Base-by-base conservation (phyloP, 345 rosid genomes). In the Salix arbutifolia region DNA sequence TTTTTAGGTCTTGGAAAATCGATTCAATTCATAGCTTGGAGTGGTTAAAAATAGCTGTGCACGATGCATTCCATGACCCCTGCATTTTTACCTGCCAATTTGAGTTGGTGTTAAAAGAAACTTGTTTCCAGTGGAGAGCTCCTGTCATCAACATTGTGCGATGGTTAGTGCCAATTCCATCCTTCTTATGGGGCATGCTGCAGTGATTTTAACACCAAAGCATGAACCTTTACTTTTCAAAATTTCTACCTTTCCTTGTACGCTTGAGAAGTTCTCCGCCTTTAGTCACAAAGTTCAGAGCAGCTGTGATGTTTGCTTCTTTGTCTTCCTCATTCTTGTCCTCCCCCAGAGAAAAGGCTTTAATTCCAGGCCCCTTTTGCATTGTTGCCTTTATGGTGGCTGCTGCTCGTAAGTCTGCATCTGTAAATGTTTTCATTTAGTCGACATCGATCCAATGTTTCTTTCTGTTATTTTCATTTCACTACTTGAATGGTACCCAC, bases 181-280 rank as follows among this genome's bases (percentile, higher is more conserved):
- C 37, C 71, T 28, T 17, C 65, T 44, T 65, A n/a, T 72, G 17
- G 33, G 17, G 35, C 30, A 8, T 75, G 56, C 37, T 16, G 18
- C 1, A 8, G 42, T 37, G 31, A 21, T 21, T 64, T 37, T 25
- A 26, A 17, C 21, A 1, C 40, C 10, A 26, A 19, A 53, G 19
- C 16, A 35, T 56, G 21, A 25, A 67, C 70, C 19, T 21, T 40
- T 21, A 46, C 25, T 53, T 25, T 56, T 30, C 31, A 30, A 79
- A 25, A n/a, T 72, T n/a, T 44, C 3, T 81, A 94, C 98, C 98
- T 92, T 94, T 91, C 80, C 98, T 90, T 52, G 98, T 94, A 38
- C 92, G 92, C 86, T 94, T 94, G 65, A 94, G 90, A 67, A 94
- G 94, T 76, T 92, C 97, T 67, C 90, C 98, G n/a, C 98, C 97